A percentile compares a stretch with the other conserved stretches of the same genome.
phyloP scores from a whole-genome alignment of 208 protist species.

The Trypanosoma scelopori region DNA sequence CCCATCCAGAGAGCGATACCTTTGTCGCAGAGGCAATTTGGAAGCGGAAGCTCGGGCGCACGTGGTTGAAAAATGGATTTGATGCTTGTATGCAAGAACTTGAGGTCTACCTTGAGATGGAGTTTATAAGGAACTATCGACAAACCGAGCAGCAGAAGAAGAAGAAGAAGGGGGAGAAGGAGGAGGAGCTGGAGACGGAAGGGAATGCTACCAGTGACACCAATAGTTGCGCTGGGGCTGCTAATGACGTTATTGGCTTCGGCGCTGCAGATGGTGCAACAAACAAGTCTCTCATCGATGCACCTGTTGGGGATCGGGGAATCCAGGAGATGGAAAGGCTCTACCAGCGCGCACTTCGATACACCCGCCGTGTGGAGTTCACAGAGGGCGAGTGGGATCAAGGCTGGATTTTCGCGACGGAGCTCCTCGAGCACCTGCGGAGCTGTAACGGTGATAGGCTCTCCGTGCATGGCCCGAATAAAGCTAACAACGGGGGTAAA shows the following conservation, averaged over 20 bases:
- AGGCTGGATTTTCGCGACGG: conserved; percentile 9
- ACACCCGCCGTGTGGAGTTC: not conserved
- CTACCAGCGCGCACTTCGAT: not conserved
- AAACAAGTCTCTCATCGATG: not conserved
- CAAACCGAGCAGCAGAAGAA: not conserved
- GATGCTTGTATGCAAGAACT: conserved; percentile 18
- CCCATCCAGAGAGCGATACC: not conserved
- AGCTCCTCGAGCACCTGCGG: not conserved
- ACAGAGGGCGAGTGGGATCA: not conserved
- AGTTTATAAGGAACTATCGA: conserved; percentile 1
- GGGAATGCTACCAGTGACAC: not conserved
- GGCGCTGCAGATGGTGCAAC: not conserved
- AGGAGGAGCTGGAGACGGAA: not conserved
- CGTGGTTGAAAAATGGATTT: conserved; percentile 23
- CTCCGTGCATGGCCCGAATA: not conserved
- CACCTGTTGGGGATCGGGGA: not conserved
- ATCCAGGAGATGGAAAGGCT: not conserved
- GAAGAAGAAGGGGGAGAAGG: not conserved
- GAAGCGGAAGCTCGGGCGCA: conserved; percentile 10
- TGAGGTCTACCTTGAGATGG: conserved; percentile 16
- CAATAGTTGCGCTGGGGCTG: not conserved
- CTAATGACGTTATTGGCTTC: not conserved
- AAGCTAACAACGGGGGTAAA: not conserved
- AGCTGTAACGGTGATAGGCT: not conserved
- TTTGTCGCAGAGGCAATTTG: conserved; percentile 9